Conservation (phyloP, 495 filamentous ascomycete species). For the Penicillium daleae region DNA sequence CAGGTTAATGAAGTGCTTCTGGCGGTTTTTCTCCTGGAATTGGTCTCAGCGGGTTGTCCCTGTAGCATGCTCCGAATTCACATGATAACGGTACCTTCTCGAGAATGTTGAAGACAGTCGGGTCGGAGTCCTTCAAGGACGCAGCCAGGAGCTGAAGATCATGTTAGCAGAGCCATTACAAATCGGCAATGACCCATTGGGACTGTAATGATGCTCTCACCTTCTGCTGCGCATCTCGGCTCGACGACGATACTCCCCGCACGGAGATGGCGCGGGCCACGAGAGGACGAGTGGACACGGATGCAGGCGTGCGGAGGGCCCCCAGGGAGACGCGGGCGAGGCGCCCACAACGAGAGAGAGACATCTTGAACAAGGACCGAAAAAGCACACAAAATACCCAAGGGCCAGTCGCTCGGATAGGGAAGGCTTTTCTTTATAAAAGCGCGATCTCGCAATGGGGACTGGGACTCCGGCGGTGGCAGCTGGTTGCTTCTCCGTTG, state of each 20-base stretch:
- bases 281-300: conserved; percentile 27
- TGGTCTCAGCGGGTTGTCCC: conserved; percentile 19
- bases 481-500: conserved; percentile 41
- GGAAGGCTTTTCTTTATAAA: conserved; percentile 28
- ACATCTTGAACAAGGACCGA: conserved; percentile 32
- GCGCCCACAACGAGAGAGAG: conserved; percentile 47
- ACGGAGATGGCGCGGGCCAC: conserved; percentile 32
- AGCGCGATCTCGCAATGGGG: neutral
- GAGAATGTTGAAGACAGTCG: conserved; percentile 81
- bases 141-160: conserved; percentile 72
- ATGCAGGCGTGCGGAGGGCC: conserved; percentile 31
- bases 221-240: conserved; percentile 49
- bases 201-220: conserved; percentile 22
- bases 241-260: conserved; percentile 45
- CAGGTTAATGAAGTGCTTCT: conserved; percentile 97
- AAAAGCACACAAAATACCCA: conserved; percentile 3
- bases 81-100: conserved; percentile 75
- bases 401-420: conserved; percentile 23
- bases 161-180: conserved; percentile 10
- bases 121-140: conserved; percentile 82
- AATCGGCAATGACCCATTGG: conserved; percentile 16
- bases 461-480: conserved; percentile 14
- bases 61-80: conserved; percentile 4
- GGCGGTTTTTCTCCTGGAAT: conserved; percentile 84
- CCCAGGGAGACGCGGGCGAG: conserved; percentile 46